Conservation (phyloP, 495 filamentous ascomycete genomes). For the Letharia lupina region DNA sequence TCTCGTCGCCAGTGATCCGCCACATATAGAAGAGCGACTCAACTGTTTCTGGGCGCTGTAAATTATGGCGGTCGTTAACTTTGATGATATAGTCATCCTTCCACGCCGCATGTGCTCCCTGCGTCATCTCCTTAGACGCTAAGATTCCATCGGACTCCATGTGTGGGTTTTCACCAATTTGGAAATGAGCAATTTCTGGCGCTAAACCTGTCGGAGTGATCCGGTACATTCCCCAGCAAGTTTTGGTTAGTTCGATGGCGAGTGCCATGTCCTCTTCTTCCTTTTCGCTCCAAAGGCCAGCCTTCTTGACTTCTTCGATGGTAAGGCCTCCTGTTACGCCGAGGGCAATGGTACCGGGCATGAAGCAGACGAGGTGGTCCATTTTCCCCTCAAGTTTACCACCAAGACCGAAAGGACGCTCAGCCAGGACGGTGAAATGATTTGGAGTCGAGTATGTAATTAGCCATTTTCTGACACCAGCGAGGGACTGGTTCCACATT, state of each 20-base stretch:
- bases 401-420: slow-evolving; percentile 68
- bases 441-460: slow-evolving; percentile 76
- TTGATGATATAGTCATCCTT: slow-evolving; percentile 71
- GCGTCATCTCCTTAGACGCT: slow-evolving; percentile 36
- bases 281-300: slow-evolving; percentile 59
- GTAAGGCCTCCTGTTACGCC: slow-evolving; percentile 72
- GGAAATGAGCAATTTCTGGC: slow-evolving; percentile 85
- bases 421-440: slow-evolving; percentile 75
- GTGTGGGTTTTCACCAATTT: slow-evolving; percentile 55
- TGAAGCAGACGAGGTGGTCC: slow-evolving; percentile 97
- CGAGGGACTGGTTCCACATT: slow-evolving; percentile 84
- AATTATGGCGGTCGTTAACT: slow-evolving; percentile 69
- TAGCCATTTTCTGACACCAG: slow-evolving; percentile 82
- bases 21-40: slow-evolving; percentile 98
- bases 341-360: slow-evolving; percentile 91
- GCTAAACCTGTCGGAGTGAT: slow-evolving; percentile 81
- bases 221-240: slow-evolving; percentile 95
- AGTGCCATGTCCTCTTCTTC: slow-evolving; percentile 82
- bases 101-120: slow-evolving; percentile 49
- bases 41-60: slow-evolving; percentile 93
- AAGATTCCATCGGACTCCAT: slow-evolving; percentile 43
- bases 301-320: slow-evolving; percentile 63
- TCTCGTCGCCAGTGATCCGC: slow-evolving; percentile 86
- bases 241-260: slow-evolving; percentile 84
- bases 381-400: slow-evolving; percentile 70